Conservation (phyloP, 2,329 filamentous ascomycete species). For the Botrytis paeoniae region DNA sequence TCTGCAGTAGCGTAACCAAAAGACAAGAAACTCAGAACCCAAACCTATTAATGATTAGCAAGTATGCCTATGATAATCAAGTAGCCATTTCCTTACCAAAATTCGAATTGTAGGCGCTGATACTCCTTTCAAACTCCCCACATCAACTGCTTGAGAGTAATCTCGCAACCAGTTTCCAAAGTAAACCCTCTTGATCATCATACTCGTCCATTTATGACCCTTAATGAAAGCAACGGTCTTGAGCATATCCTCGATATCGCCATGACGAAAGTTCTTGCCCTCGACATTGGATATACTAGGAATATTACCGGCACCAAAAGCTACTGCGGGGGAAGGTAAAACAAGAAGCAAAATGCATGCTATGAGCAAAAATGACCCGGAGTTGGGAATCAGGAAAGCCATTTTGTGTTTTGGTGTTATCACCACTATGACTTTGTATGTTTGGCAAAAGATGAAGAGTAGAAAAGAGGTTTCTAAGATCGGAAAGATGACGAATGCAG, state of each 20-base stretch:
- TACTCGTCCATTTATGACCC: slow-evolving; percentile 80
- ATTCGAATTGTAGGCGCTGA: slow-evolving; percentile 76
- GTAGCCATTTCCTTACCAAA: slow-evolving; percentile 46
- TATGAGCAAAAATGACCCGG: slow-evolving; percentile 45
- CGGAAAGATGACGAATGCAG: neutral
- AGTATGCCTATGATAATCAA: neutral
- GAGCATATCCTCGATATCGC: slow-evolving; percentile 79
- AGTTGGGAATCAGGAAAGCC: slow-evolving; percentile 25
- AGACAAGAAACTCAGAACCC: slow-evolving; percentile 77
- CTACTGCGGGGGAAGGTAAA: slow-evolving; percentile 54
- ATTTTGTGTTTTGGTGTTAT: slow-evolving; percentile 21
- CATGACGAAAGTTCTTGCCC: slow-evolving; percentile 68
- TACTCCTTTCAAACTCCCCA: slow-evolving; percentile 74
- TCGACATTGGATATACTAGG: slow-evolving; percentile 59
- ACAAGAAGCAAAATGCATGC: slow-evolving; percentile 54
- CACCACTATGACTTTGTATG: neutral
- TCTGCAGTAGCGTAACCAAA: slow-evolving; percentile 85
- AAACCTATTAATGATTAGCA: slow-evolving; percentile 48
- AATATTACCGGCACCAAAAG: slow-evolving; percentile 70
- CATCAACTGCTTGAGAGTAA: slow-evolving; percentile 80
- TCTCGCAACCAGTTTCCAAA: slow-evolving; percentile 85
- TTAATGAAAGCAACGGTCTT: slow-evolving; percentile 73
- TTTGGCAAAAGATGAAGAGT: neutral
- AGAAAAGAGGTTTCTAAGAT: neutral
- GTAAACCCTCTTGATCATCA: slow-evolving; percentile 74